Evolutionary conservation across 768 basidiomycete species (phyloP), one percentile per base, ranked within the genome.

Genomic region (Inosperma sp.): DNA sequence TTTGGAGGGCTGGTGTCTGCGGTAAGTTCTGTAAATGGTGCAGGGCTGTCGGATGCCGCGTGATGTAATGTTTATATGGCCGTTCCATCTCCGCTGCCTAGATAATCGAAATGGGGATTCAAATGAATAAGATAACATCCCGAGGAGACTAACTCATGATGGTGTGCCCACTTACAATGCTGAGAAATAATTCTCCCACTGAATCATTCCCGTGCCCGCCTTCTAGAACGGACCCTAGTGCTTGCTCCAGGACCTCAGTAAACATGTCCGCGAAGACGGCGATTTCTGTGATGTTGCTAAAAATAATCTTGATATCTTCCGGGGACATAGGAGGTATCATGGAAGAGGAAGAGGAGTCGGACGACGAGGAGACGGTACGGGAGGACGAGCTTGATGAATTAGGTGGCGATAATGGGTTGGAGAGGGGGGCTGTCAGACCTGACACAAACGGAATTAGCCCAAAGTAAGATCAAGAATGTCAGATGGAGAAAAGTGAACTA

Each of bases 51-150:
- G 87, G 79, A 60, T 93, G 90, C 43, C 81, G 80, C 3, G 86
- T 87, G 62, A 93, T 91, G 65, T 93, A 93, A 13, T 77, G 71
- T 64, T 81, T 88, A 64, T 90, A 93, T 13, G 82, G 80, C 9
- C 75, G 74, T 61, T 88, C 85, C 54, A 93, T 70, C 30, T 75
- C 74, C 21, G 88, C 80, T 37, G 85, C 80, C 88, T 90, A 48
- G 42, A 44, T 7, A 51, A 35, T 47, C 60, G 14, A 47, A 39
- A 17, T 7, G 9, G 21, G n/a, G 33, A 51, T 7, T 33, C 25
- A 41, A 21, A 25, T 10, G 40, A 17, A 22, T 23, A 52, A 22
- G 48, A 39, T 45, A 33, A 14, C 52, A 31, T 46, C 27, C 39
- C 41, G 42, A 48, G 17, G 16, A 36, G 29, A 47, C 56, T 45